These are phyloP conservation scores for Dendrothele bispora DNA, from an alignment of 768 basidiomycete species.

Conservation along the genomic window DNA sequence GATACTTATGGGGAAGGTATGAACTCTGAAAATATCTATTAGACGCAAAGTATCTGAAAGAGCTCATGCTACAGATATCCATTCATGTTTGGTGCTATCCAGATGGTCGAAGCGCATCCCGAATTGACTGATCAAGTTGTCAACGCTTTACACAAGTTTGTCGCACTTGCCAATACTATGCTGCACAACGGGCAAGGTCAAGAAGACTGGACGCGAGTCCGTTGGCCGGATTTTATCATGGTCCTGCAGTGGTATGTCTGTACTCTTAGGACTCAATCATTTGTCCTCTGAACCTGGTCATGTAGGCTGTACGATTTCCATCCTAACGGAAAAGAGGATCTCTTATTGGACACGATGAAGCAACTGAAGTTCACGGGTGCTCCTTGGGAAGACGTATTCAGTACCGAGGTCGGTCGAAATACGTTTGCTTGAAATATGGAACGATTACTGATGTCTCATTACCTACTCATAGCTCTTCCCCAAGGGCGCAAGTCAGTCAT, in stretches of 20 bases:
- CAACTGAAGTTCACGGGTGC: slow-evolving; percentile 8
- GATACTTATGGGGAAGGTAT: slow-evolving; percentile 54
- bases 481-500: background rate
- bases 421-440: slow-evolving; percentile 1
- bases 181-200: slow-evolving; percentile 48
- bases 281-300: background rate
- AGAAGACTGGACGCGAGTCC: slow-evolving; percentile 52
- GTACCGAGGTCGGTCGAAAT: background rate
- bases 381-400: slow-evolving; percentile 6
- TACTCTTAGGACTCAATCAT: background rate
- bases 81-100: slow-evolving; percentile 59
- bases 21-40: background rate
- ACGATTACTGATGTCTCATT: background rate
- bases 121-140: slow-evolving; percentile 45
- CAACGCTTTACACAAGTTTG: slow-evolving; percentile 52
- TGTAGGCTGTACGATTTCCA: slow-evolving; percentile 49
- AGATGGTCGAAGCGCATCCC: slow-evolving; percentile 51
- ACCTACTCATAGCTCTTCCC: slow-evolving; percentile 1
- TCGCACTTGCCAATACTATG: slow-evolving; percentile 53
- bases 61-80: slow-evolving; percentile 38
- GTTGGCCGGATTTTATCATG: slow-evolving; percentile 62
- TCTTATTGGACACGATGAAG: slow-evolving; percentile 7
- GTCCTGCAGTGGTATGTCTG: slow-evolving; percentile 47
- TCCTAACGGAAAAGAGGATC: slow-evolving; percentile 4
- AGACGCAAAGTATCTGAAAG: no score